Base-by-base conservation (phyloP, 495 filamentous ascomycete genomes). In the Penicillium dipodomyicola region DNA sequence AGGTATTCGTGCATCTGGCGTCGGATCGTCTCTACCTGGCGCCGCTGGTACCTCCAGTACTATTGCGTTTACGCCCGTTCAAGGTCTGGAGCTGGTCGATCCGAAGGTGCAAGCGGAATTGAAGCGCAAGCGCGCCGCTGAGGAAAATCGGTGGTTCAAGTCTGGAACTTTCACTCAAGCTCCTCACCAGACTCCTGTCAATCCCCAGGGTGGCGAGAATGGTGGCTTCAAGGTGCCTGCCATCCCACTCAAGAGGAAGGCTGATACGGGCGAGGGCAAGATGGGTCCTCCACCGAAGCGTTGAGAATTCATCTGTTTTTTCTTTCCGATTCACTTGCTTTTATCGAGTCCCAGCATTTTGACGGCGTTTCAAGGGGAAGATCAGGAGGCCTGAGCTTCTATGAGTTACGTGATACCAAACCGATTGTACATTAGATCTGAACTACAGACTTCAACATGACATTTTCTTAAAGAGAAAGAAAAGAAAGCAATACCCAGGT, bases 71-170 rank as follows among this genome's bases (percentile, higher is more conserved):
- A 96, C 91, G 5, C 91, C 94, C 4, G 89, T 93, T 19, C 95
- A 97, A 69, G 94, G 94, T 11, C 80, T 98, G 32, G 94, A 97
- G 77, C 83, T 98, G 9, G 91, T 97, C 15, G 95, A 97, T 73
- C 94, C 94, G 48, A 97, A 95, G 78, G 83, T 90, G 51, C 84
- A 88, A 63, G 87, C 89, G 3, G 91, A 81, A 72, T 72, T 92
- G 63, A 90, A 77, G 62, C 80, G 91, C 58, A 97, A 97, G 77
- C 79, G 89, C 65, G 94, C 94, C 64, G 93, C 91, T 5, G 93
- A 97, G 60, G 90, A 95, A 65, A 93, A 97, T 68, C 79, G 90
- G 40, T 97, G 91, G 87, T 97, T 97, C 75, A 95, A 91, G 67
- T 88, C 90, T 22, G 95, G 94, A 3, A 94, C 92, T 4, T 98